A percentile compares a stretch with the other conserved stretches of the same genome.
These are phyloP conservation scores for Fusarium napiforme DNA, from an alignment of 2,329 filamentous ascomycete species.

Conservation along the genomic window DNA sequence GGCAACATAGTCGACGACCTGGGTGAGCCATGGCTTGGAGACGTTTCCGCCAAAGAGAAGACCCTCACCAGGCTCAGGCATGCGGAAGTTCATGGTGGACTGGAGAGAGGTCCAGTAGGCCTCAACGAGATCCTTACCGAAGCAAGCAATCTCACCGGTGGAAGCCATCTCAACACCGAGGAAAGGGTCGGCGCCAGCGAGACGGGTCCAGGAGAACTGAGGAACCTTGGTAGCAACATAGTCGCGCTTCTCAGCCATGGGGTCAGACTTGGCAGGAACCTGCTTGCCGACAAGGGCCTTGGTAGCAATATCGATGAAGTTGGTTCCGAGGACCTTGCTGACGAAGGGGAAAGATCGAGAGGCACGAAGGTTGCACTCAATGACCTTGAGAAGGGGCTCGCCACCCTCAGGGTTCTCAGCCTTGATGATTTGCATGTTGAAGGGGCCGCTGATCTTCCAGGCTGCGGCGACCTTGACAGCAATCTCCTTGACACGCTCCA, in stretches of 20 bases:
- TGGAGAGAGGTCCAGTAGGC: slow-evolving; percentile 98
- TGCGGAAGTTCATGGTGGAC: slow-evolving; percentile 98
- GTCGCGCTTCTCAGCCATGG: slow-evolving; percentile 89
- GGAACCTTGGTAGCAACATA: slow-evolving; percentile 98
- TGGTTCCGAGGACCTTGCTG: slow-evolving; percentile 93
- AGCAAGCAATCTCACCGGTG: slow-evolving; percentile 98
- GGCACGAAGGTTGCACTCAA: slow-evolving; percentile 97
- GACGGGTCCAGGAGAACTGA: slow-evolving; percentile 98
- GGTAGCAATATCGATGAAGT: slow-evolving; percentile 96
- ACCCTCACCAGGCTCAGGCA: slow-evolving; percentile 93
- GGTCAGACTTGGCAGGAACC: slow-evolving; percentile 85
- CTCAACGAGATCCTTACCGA: slow-evolving; percentile 94
- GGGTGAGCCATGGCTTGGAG: slow-evolving; percentile 75
- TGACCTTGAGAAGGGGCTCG: slow-evolving; percentile 87
- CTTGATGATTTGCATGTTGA: slow-evolving; percentile 99
- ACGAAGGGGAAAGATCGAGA: slow-evolving; percentile 99
- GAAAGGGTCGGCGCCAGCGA: slow-evolving; percentile 96
- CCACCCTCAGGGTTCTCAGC: slow-evolving; percentile 80
- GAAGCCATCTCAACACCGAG: slow-evolving; percentile 97
- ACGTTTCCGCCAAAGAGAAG: slow-evolving; percentile 92
- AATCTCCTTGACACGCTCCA: slow-evolving; percentile 93
- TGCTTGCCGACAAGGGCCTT: slow-evolving; percentile 88
- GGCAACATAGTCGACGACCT: slow-evolving; percentile 85
- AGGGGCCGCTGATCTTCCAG: slow-evolving; percentile 96
- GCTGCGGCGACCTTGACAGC: slow-evolving; percentile 96